Evolutionary conservation across 768 basidiomycete species (phyloP).

Genomic region (Leccinum broughii): DNA sequence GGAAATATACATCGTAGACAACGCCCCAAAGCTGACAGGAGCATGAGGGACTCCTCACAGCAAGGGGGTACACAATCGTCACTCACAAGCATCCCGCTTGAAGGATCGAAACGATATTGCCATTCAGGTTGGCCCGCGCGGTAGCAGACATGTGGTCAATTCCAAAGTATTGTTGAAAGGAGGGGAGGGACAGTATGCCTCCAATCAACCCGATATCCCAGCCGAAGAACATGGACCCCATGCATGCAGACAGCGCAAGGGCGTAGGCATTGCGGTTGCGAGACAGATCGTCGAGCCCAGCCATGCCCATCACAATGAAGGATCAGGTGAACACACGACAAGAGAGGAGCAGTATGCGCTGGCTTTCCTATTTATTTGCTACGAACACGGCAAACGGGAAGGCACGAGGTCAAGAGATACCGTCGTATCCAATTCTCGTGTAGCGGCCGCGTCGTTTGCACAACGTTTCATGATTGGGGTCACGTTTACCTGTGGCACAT

Average conservation of each 20-base stretch:
- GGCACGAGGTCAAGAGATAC: no score
- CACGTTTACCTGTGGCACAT: no score
- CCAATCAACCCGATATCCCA: constrained; percentile 54
- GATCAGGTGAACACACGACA: background rate
- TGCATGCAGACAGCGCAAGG: constrained; percentile 44
- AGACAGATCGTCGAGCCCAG: constrained; percentile 23
- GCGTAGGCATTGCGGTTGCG: constrained; percentile 46
- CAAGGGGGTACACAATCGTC: background rate
- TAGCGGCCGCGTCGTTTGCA: no score
- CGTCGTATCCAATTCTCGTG: no score
- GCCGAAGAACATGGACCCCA: constrained; percentile 52
- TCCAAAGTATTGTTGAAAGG: constrained; percentile 51
- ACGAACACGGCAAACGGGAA: no score
- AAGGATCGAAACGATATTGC: constrained; percentile 53
- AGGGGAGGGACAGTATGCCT: constrained; percentile 46
- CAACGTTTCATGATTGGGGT: no score
- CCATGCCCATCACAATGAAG: constrained; percentile 22
- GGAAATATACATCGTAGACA: constrained; percentile 42
- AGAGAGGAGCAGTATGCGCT: background rate
- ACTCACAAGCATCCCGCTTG: constrained; percentile 51
- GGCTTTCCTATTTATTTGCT: no score
- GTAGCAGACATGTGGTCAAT: constrained; percentile 38
- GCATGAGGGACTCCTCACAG: background rate
- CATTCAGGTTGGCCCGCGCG: constrained; percentile 43
- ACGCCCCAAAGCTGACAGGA: constrained; percentile 41